Base-by-base conservation (phyloP, 805 yeast species). In the Spathaspora girioi region DNA sequence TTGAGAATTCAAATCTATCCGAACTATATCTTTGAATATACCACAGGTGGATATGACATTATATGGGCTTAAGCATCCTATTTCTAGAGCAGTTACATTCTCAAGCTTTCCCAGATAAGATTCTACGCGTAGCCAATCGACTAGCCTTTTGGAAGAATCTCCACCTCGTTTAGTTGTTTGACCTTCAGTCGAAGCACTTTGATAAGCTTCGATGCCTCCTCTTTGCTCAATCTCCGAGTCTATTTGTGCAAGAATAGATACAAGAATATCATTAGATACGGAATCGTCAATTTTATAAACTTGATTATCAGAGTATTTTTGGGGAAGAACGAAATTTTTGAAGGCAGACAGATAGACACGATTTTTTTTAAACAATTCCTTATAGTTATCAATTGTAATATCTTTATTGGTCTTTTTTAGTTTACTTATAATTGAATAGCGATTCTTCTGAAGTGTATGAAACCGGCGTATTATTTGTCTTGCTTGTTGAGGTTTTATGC, bases 1-100 rank as follows among this genome's bases (percentile, higher is more conserved):
- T 64, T 87, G 93, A 1, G 96, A 86, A 58, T 89, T 83, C 44
- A 93, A 70, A 64, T 93, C 99, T 11, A 93, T 87, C 45, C 91
- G 75, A 1, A 66, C 71, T 1, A 89, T 81, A 0, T 68, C 57
- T 0, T 69, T 60, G 56, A 87, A 87, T 3, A 80, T 55, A 1
- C 76, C 75, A 52, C 83, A 69, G 2, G 81, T 82, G 3, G 93
- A 81, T 3, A 91, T 86, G 41, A 75, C 69, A 61, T 93, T 93
- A 40, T 77, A 64, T 0, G 87, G 80, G 29, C 87, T 81, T 18
- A 93, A 66, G 48, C 90, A 85, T 0, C 99, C 99, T 42, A 93
- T 85, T 65, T 93, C 99, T 27, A 93, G 71, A 0, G 96, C 87
- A 18, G 43, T 59, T 5, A 62, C 19, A 17, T 40, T 47, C 23